Conservation (phyloP, 2,329 filamentous ascomycete genomes). For the Cryoendolithus antarcticus region DNA sequence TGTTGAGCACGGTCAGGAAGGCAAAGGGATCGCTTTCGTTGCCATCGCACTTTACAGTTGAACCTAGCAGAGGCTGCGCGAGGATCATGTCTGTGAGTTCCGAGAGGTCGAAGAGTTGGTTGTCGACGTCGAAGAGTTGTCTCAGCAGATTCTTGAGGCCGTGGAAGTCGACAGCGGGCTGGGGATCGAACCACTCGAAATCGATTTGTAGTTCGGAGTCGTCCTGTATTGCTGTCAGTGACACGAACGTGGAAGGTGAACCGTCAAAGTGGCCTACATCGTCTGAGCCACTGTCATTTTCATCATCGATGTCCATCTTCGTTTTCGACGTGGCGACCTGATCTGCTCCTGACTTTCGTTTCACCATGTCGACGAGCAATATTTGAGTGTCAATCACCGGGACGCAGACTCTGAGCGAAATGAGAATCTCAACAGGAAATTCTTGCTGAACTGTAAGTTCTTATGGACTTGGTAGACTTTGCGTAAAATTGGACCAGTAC, state of each 20-base stretch:
- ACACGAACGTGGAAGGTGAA: constrained; percentile 1
- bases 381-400: no score
- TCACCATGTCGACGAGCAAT: no score
- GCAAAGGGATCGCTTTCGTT: constrained; percentile 88
- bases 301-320: constrained; percentile 27
- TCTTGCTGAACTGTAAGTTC: no score
- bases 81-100: constrained; percentile 76
- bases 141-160: constrained; percentile 81
- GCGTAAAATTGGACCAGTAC: no score
- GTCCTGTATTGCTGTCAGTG: constrained; percentile 42
- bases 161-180: constrained; percentile 82
- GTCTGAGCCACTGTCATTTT: constrained; percentile 20
- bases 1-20: constrained; percentile 77
- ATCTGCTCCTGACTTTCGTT: no score
- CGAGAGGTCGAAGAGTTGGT: constrained; percentile 75
- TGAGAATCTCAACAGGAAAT: no score
- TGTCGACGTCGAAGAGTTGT: constrained; percentile 84
- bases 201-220: constrained; percentile 89
- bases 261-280: constrained; percentile 11
- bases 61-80: constrained; percentile 69
- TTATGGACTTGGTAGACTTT: no score
- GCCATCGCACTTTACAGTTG: constrained; percentile 93
- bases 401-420: no score
- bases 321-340: constrained; percentile 22
- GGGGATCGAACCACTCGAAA: constrained; percentile 98